These are phyloP conservation scores for Leccinum solheimii DNA, from an alignment of 1,284 basidiomycete species.

Conservation along the genomic window DNA sequence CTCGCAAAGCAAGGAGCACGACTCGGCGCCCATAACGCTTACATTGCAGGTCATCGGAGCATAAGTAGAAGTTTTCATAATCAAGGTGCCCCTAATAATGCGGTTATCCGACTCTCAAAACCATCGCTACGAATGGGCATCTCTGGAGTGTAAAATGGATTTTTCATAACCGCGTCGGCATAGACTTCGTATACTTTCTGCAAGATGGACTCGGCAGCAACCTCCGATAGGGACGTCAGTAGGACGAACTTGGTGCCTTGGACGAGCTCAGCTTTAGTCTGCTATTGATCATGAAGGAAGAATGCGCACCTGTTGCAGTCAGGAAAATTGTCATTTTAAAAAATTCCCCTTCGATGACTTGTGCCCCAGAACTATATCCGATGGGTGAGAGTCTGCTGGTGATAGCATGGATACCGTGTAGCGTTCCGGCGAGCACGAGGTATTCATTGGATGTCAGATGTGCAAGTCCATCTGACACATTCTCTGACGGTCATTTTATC, in stretches of 20 bases:
- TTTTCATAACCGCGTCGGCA: slow-evolving; percentile 97
- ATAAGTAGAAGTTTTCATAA: slow-evolving; percentile 17
- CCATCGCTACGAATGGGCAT: slow-evolving; percentile 95
- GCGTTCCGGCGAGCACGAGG: slow-evolving; percentile 93
- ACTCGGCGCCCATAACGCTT: neutral
- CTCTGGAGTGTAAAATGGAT: slow-evolving; percentile 97
- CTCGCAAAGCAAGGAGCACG: neutral
- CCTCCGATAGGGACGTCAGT: slow-evolving; percentile 77
- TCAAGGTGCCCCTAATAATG: slow-evolving; percentile 54
- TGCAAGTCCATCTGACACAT: slow-evolving; percentile 74
- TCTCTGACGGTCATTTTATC: slow-evolving; percentile 13
- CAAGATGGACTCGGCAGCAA: slow-evolving; percentile 69
- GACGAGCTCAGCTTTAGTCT: slow-evolving; percentile 3
- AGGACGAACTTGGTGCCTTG: slow-evolving; percentile 97
- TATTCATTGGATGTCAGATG: slow-evolving; percentile 94
- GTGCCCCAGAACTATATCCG: slow-evolving; percentile 81
- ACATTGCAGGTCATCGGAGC: neutral
- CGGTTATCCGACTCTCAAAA: slow-evolving; percentile 76
- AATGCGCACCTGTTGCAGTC: slow-evolving; percentile 83
- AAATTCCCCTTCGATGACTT: slow-evolving; percentile 92
- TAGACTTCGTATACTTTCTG: slow-evolving; percentile 90
- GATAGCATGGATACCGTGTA: slow-evolving; percentile 98
- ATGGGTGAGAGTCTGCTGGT: slow-evolving; percentile 89
- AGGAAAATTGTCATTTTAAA: slow-evolving; percentile 90
- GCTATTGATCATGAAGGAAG: slow-evolving; percentile 1